Evolutionary conservation across 2,329 filamentous ascomycete species (phyloP), one percentile per base, ranked within the genome.

Genomic region (Arthrobotrys pseudoclavata): DNA sequence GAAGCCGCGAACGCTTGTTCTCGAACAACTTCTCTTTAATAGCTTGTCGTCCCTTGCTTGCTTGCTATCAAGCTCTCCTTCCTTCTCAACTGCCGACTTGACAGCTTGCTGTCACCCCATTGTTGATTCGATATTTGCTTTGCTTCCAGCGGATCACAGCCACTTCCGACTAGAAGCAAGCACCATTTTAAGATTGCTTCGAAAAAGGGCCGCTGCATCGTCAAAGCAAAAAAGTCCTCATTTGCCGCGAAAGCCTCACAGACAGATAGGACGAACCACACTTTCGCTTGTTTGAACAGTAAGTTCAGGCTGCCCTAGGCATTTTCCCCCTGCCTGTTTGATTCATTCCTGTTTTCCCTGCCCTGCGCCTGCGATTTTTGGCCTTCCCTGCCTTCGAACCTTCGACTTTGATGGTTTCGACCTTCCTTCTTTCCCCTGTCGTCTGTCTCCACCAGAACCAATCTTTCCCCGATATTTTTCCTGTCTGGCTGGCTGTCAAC

Each of bases 11-110:
- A 26, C 31, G 34, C 20, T 61, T 62, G 10, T 70, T 62, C 42
- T 42, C 42, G 29, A 53, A 42, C 57, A 22, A 37, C 34, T 57
- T 64, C 68, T 48, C 55, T 71, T 69, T 64, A 47, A 63, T 63
- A 53, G 60, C 60, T 48, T 63, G 22, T 6, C 31, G 57, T 71
- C 68, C 68, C 57, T 71, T 71, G 57, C 68, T 64, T 63, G 48
- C 57, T 71, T 64, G 42, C 60, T 34, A 18, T 42, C 34, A 60
- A 60, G 60, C 37, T 63, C 60, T 63, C 42, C 60, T 34, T 47
- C 37, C 40, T 63, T 63, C 37, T 34, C 15, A 7, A 31, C 40
- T 45, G 29, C 40, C 24, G 29, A 48, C 40, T 15, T 47, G 40
- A 20, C 9, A 50, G 40, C 60, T 63, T 24, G 20, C 47, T 50